A percentile compares a stretch with the other conserved stretches of the same genome.
Evolutionary conservation across 2,329 filamentous ascomycete species (phyloP).

Genomic region (Zymoseptoria tritici): DNA sequence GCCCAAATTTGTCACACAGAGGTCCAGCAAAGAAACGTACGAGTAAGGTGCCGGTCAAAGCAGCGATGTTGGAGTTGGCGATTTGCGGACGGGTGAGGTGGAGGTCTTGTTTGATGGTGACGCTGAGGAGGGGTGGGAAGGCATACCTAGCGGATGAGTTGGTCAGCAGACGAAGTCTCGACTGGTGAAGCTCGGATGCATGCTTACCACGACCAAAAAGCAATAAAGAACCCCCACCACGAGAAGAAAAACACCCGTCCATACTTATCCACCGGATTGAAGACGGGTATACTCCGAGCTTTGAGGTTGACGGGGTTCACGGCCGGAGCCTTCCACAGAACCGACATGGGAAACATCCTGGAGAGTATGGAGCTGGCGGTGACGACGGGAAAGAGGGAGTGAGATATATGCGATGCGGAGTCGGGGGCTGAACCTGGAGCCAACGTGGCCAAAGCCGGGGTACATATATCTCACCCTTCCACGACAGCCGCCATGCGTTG

Average conservation of each 20-base stretch:
- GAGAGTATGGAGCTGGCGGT: too few species aligned
- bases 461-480: too few species aligned
- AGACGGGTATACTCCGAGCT: slow-evolving; percentile 66
- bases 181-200: neutral
- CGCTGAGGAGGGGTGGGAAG: slow-evolving; percentile 71
- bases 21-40: slow-evolving; percentile 72
- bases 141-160: slow-evolving; percentile 57
- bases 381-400: too few species aligned
- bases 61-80: slow-evolving; percentile 84
- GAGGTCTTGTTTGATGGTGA: slow-evolving; percentile 73
- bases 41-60: slow-evolving; percentile 65
- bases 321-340: slow-evolving; percentile 51
- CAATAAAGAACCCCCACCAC: slow-evolving; percentile 77
- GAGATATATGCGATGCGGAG: too few species aligned
- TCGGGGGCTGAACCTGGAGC: too few species aligned
- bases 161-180: neutral
- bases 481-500: too few species aligned
- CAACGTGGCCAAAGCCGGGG: too few species aligned
- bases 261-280: slow-evolving; percentile 72
- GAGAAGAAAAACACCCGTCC: slow-evolving; percentile 85
- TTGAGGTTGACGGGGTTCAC: slow-evolving; percentile 80
- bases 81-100: slow-evolving; percentile 62
- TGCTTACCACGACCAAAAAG: slow-evolving; percentile 69
- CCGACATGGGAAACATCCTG: too few species aligned
- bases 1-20: slow-evolving; percentile 73